Evolutionary conservation across 306 rosid species (phyloP).

Genomic region (Trifolium dubium): DNA sequence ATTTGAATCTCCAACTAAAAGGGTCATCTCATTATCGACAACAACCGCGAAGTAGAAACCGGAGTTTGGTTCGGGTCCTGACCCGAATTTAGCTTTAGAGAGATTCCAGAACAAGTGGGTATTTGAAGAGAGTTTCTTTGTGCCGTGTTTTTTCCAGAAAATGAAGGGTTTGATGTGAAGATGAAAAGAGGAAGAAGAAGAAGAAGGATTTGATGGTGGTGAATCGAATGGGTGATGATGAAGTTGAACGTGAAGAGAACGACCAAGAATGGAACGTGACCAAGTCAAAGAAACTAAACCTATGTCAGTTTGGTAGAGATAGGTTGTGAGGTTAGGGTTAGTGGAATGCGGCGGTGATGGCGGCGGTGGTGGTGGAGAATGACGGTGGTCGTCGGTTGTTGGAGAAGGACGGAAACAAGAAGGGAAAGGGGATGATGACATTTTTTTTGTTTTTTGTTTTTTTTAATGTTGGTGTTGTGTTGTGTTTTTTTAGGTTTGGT

Average conservation of each 20-base stretch:
- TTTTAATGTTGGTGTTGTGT: not conserved
- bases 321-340: slow-evolving; percentile 73
- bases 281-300: slow-evolving; percentile 80
- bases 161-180: slow-evolving; percentile 73
- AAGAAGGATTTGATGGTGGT: slow-evolving; percentile 44
- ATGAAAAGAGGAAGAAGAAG: slow-evolving; percentile 47
- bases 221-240: slow-evolving; percentile 65
- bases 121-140: slow-evolving; percentile 60
- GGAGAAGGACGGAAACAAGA: slow-evolving; percentile 66
- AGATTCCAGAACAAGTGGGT: slow-evolving; percentile 75
- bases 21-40: slow-evolving; percentile 59
- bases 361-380: slow-evolving; percentile 18
- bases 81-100: slow-evolving; percentile 61
- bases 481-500: not conserved
- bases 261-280: slow-evolving; percentile 87
- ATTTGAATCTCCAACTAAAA: slow-evolving; percentile 66
- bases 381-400: slow-evolving; percentile 34
- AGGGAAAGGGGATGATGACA: slow-evolving; percentile 60
- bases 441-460: not conserved
- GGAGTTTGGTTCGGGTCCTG: slow-evolving; percentile 72
- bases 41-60: slow-evolving; percentile 79
- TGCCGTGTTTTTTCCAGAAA: slow-evolving; percentile 85
- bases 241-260: slow-evolving; percentile 75
- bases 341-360: slow-evolving; percentile 56
- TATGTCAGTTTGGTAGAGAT: slow-evolving; percentile 73